Base-by-base conservation (phyloP, 2,329 filamentous ascomycete species). In the Cryphonectria carpinicola region DNA sequence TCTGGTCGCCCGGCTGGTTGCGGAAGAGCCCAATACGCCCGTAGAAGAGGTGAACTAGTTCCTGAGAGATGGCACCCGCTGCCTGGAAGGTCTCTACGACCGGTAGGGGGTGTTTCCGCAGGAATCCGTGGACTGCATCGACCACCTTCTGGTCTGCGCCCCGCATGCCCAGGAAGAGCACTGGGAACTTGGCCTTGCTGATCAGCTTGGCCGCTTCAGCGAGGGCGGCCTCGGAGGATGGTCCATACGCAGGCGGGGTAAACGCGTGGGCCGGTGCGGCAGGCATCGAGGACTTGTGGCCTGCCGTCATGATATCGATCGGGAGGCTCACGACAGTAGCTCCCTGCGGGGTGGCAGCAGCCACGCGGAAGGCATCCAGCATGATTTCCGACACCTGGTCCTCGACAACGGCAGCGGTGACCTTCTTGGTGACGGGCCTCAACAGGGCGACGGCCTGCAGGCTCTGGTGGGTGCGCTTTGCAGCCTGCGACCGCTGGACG, bases 51-150 rank as follows among this genome's bases (percentile, higher is more conserved):
- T 82, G 80, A 1, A 80, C 79, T 10, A 84, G 78, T 32, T 83
- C 81, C 68, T 81, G 76, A 5, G 82, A 80, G 19, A 85, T 80
- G 17, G 83, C 82, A 10, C 84, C 84, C 1, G 84, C 84, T 1
- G 84, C 84, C 75, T 85, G 83, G 75, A 85, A 85, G 0, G 84
- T 85, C 75, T 85, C 84, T n/a, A 85, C 79, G 1, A 84, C 82
- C 1, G 83, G 82, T 10, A 85, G 79, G 0, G 81, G 81, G 72
- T 81, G 79, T 63, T 79, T 81, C 10, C 75, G 74, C 11, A 85
- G 78, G 65, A 85, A 81, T 0, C 78, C 75, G 13, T 82, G 82
- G 13, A 85, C 80, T 1, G 81, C 81, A 1, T 73, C 76, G 3
- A 85, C 82, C 6, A 84, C 81, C 14, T 78, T 75, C 11, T 78